A percentile compares a stretch with the other conserved stretches of the same genome.
Conservation (phyloP, 164 flowering plant genomes). For the Kalanchoe fedtschenkoi region DNA sequence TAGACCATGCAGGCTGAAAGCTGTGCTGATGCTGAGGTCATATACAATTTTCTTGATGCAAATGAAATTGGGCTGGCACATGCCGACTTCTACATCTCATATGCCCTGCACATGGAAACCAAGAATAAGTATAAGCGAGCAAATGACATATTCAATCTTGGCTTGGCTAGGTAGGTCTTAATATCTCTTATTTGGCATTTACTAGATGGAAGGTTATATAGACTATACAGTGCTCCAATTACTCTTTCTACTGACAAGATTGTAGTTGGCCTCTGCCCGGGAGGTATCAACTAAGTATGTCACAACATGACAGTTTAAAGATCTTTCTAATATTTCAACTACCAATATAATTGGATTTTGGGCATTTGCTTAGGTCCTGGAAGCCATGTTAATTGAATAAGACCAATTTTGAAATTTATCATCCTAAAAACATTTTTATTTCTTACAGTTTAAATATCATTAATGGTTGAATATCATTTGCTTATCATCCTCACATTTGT, state of each 20-base stretch:
- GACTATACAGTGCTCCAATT: background rate
- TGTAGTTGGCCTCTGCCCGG: background rate
- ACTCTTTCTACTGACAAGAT: background rate
- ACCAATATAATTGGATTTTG: background rate
- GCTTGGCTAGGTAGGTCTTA: constrained; percentile 54
- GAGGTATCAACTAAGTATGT: background rate
- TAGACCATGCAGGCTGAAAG: constrained; percentile 65
- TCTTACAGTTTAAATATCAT: background rate
- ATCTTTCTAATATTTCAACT: background rate
- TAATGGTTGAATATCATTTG: background rate
- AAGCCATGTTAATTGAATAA: too few species aligned
- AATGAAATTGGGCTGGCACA: constrained; percentile 76
- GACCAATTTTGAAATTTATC: too few species aligned
- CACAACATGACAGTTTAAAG: background rate
- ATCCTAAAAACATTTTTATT: too few species aligned
- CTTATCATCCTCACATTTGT: background rate
- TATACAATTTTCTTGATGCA: constrained; percentile 64
- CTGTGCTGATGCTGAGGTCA: constrained; percentile 78
- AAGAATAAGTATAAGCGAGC: constrained; percentile 62
- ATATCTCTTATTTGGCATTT: background rate
- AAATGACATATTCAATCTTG: constrained; percentile 59
- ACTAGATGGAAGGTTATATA: background rate
- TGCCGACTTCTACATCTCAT: constrained; percentile 49
- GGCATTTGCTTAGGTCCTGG: background rate
- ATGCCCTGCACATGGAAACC: constrained; percentile 74